Evolutionary conservation across 208 protist species (phyloP).

Genomic region (Trypanosoma lewisi): DNA sequence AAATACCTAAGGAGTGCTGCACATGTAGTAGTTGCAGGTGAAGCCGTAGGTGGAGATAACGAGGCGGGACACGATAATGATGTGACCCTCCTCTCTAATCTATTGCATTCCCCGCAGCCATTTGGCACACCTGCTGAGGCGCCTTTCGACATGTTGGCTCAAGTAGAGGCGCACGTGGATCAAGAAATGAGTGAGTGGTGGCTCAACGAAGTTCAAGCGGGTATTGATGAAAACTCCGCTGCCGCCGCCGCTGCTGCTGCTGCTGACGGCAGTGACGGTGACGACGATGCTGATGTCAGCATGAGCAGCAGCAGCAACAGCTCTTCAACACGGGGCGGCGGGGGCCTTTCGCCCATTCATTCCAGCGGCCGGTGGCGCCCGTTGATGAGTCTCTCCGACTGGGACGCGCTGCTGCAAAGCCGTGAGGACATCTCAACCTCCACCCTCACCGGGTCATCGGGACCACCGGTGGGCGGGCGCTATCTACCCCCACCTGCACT

Average conservation of each 20-base stretch:
- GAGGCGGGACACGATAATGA: too few relatives aligned
- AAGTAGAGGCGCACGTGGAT: conserved; percentile 6
- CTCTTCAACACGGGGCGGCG: background rate
- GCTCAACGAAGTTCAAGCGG: background rate
- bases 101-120: background rate
- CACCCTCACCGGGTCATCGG: background rate
- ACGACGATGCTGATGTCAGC: background rate
- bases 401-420: background rate
- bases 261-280: background rate
- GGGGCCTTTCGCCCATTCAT: background rate
- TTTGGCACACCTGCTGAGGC: background rate
- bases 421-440: background rate
- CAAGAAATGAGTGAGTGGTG: conserved; percentile 8
- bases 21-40: too few relatives aligned
- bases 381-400: conserved; percentile 1
- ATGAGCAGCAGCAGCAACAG: background rate
- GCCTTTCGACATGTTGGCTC: background rate
- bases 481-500: too few relatives aligned
- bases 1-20: too few relatives aligned
- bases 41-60: too few relatives aligned
- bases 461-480: background rate
- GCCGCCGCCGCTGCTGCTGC: too few relatives aligned
- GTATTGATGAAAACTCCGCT: too few relatives aligned
- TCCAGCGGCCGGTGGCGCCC: conserved; percentile 1
- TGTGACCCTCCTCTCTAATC: background rate